Base-by-base conservation (phyloP, 345 rosid genomes). In the Hypericum perforatum region DNA sequence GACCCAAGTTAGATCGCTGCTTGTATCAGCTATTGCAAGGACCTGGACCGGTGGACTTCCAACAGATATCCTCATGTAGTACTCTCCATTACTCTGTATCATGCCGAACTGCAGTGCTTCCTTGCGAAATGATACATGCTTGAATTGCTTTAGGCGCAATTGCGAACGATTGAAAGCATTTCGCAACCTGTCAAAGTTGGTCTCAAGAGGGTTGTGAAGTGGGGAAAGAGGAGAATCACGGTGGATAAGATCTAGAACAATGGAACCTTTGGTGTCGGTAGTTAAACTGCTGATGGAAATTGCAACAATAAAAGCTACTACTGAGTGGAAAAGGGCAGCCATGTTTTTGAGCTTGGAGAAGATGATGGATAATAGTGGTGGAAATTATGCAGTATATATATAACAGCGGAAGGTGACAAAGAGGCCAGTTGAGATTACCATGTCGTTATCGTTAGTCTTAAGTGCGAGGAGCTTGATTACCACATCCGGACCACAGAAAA, bases 1-100 rank as follows among this genome's bases (percentile, higher is more conserved):
- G 1, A 74, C 53, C 89, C 89, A 87, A 0, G 67, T 72, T 9
- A 84, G 78, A 56, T 87, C 82, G n/a, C 87, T 87, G 0, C 87
- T 82, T 0, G 81, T 84, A 55, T 84, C 89, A 0, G 82, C 89
- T 0, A 76, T 61, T 5, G 61, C 85, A 0, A 79, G 54, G 2
- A 72, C 53, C 40, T 56, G 57, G 1, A 75, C 5, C 0, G 73
- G 67, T 10, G 85, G 96, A 11, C 72, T 75, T 39, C 94, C 90
- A 4, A 84, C 61, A 0, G 71, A 72, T 29, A 84, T 70, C 8
- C 59, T 60, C 82, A 80, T 75, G 57, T 76, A 69, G 45, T 74
- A 87, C 48, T 78, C 84, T 2, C 85, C 94, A 0, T 57, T 75
- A 16, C 57, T 55, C 7, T 69, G 44, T 5, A 67, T 13, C n/a